Base-by-base conservation (phyloP, 139 green algal genomes). In the Trebouxia sp. region DNA sequence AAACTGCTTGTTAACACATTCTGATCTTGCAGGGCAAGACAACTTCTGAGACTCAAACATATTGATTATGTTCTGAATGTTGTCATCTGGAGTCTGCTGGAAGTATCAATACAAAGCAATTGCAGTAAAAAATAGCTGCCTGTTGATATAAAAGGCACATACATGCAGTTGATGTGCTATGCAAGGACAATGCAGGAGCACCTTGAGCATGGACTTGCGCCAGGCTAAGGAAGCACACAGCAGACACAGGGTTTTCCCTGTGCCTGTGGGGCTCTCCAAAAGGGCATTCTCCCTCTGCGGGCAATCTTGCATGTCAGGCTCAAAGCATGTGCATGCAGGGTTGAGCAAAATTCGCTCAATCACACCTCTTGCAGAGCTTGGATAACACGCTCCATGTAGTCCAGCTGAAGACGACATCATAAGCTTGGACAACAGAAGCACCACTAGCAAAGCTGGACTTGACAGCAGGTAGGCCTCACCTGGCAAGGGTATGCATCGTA, bases 221-320 rank as follows among this genome's bases (percentile, higher is more conserved):
- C 96, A 99, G 0, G 93, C 96, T 37, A 99, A 84, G 0, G 92
- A 91, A 17, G 96, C 94, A 85, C 96, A 99, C 58, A 99, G 91
- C 86, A 99, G 90, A 87, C 95, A 99, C 35, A 99, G 89, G 32
- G 96, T 99, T 86, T 99, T 99, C 45, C 96, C 96, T 0, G 96
- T 99, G 32, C 96, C 96, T 0, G 96, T 99, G 56, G 96, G 96
- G 74, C 88, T 95, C 86, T 99, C 96, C 69, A 99, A 87, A 82
- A 99, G 87, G 3, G 92, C 95, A 80, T 98, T 95, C 35, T 89
- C 87, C 22, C 87, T 87, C 91, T 94, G 86, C 74, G 43, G 12
- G 30, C 9, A 35, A 56, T 28, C 5, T 42, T n/a, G 38, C 1
- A 11, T 38, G 35, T 38, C 56, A 69, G 8, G 56, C 56, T 37